A percentile compares a stretch with the other conserved stretches of the same genome.
Evolutionary conservation across 2,329 filamentous ascomycete genomes (phyloP).

Genomic region (Aspergillus sp.): DNA sequence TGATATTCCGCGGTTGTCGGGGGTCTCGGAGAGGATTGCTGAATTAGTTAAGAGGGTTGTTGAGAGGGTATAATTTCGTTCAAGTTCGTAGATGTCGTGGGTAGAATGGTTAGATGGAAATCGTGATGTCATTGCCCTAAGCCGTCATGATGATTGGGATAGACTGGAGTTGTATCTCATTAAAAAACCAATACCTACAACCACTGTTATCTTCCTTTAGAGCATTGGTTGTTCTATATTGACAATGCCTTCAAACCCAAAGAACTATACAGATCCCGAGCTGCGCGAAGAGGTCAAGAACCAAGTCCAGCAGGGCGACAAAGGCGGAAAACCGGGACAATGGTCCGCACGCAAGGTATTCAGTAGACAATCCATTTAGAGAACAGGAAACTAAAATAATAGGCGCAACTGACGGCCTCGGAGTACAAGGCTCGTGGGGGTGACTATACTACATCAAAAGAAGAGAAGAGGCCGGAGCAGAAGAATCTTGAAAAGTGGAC

Average conservation of each 20-base stretch:
- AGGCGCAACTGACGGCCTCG: constrained; percentile 49
- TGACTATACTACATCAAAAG: constrained; percentile 47
- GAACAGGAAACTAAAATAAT: neutral
- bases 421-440: constrained; percentile 51
- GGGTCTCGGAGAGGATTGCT: neutral
- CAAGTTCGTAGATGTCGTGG: neutral
- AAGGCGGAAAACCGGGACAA: constrained; percentile 50
- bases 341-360: constrained; percentile 50
- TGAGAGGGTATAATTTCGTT: neutral
- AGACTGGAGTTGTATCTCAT: neutral
- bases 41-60: neutral
- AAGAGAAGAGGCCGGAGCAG: constrained; percentile 44
- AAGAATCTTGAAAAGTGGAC: constrained; percentile 48
- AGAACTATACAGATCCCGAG: constrained; percentile 50
- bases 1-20: neutral
- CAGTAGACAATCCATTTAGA: neutral
- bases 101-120: neutral
- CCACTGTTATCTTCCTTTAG: no score
- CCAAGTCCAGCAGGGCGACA: constrained; percentile 47
- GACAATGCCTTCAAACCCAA: constrained; percentile 28
- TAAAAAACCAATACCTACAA: neutral
- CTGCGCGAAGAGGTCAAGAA: constrained; percentile 49
- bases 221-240: neutral
- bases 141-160: neutral
- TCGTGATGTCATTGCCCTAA: neutral